Percentiles rank a stretch among this genome's conserved stretches.
phyloP scores from a whole-genome alignment of 2,329 filamentous ascomycete genomes.

The Grosmannia clavigera region DNA sequence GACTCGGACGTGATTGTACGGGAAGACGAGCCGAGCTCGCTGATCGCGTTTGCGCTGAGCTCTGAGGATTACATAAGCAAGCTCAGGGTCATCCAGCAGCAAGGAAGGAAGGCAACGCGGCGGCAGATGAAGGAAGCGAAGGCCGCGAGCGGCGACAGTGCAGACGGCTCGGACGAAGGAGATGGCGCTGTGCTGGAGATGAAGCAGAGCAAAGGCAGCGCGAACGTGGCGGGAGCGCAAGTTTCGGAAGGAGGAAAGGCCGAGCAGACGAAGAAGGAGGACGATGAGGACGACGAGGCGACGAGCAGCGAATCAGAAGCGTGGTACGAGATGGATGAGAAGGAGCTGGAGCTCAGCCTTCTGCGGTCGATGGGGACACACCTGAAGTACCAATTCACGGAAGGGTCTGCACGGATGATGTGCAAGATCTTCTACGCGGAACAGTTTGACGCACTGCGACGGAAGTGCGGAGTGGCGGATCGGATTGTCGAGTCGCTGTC shows the following conservation, averaged over 20 bases:
- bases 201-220: not conserved
- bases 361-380: constrained; percentile 80
- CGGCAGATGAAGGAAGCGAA: constrained; percentile 15
- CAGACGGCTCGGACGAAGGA: constrained; percentile 10
- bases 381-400: constrained; percentile 89
- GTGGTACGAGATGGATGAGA: constrained; percentile 31
- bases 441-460: constrained; percentile 87
- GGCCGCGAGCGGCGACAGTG: constrained; percentile 17
- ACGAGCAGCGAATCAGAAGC: not conserved
- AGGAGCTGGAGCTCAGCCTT: constrained; percentile 73
- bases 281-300: not conserved
- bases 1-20: constrained; percentile 95
- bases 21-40: constrained; percentile 91
- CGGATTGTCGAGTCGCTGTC: constrained; percentile 92
- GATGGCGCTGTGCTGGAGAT: not conserved
- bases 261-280: not conserved
- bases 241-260: not conserved
- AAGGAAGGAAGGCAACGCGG: constrained; percentile 23
- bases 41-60: constrained; percentile 85
- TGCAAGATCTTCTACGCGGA: constrained; percentile 99
- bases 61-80: constrained; percentile 80
- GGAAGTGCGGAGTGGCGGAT: constrained; percentile 86
- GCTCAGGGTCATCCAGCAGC: constrained; percentile 51
- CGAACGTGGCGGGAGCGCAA: not conserved
- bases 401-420: constrained; percentile 86